Evolutionary conservation across 228 moss, liverwort and hornwort genomes (phyloP).

Genomic region (Sphagnum magellanicum): DNA sequence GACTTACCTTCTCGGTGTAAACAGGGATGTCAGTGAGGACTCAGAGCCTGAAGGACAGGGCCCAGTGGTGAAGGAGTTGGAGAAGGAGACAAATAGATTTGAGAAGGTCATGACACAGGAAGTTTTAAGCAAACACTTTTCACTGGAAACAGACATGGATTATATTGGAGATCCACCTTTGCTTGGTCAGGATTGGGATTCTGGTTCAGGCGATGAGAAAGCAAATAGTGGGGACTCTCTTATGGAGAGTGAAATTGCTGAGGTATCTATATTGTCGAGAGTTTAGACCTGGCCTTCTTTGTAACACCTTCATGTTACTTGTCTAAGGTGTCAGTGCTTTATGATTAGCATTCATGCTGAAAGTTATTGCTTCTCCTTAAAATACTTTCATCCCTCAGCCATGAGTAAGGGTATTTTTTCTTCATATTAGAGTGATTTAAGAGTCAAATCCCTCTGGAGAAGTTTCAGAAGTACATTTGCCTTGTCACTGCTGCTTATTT

Average conservation of each 20-base stretch:
- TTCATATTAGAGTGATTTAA: too few species aligned
- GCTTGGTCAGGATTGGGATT: conserved; percentile 29
- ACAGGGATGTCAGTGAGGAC: conserved; percentile 37
- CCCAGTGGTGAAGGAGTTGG: conserved; percentile 32
- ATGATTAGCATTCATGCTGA: background rate
- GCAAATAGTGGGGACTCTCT: conserved; percentile 23
- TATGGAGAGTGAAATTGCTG: conserved; percentile 37
- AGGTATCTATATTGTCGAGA: conserved; percentile 15
- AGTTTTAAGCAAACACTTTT: conserved; percentile 18
- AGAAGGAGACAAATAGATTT: conserved; percentile 35
- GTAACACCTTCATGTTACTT: background rate
- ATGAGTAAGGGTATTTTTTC: too few species aligned
- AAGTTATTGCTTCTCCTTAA: background rate
- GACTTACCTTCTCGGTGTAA: conserved; percentile 2
- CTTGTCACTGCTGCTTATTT: too few species aligned
- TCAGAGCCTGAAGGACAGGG: conserved; percentile 36
- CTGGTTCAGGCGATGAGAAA: conserved; percentile 36
- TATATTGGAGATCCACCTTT: conserved; percentile 21
- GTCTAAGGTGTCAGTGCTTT: background rate
- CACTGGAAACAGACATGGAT: conserved; percentile 55
- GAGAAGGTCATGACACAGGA: conserved; percentile 12
- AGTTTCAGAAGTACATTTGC: too few species aligned
- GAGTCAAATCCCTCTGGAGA: too few species aligned
- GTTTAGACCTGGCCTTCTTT: background rate
- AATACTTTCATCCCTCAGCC: too few species aligned